phyloP scores from a whole-genome alignment of 2,329 filamentous ascomycete genomes.

The Fusarium sp. region DNA sequence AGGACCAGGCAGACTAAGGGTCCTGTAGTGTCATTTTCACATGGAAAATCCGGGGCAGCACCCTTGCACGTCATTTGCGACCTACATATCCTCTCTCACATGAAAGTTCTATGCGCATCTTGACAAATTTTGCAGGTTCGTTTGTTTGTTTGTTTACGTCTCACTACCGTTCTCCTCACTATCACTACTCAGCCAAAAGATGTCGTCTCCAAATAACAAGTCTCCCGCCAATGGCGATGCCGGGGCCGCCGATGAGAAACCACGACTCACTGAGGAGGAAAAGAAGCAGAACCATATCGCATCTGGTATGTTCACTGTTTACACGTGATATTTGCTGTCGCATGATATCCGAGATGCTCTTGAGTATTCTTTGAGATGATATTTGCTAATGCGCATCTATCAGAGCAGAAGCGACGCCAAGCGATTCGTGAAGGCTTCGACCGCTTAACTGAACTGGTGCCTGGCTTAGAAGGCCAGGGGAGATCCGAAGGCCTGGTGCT shows the following conservation, averaged over 20 bases:
- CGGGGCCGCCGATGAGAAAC: constrained; percentile 56
- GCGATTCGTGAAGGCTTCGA: constrained; percentile 89
- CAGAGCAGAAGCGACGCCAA: constrained; percentile 59
- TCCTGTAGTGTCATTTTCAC: constrained; percentile 37
- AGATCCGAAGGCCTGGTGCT: constrained; percentile 89
- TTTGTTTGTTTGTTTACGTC: not conserved
- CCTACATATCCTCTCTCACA: constrained; percentile 28
- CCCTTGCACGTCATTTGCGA: constrained; percentile 42
- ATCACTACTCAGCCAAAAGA: constrained; percentile 4
- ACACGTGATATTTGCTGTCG: not conserved
- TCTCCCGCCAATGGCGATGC: constrained; percentile 38
- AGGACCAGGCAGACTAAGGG: constrained; percentile 36
- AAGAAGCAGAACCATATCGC: constrained; percentile 67
- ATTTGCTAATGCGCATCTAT: constrained; percentile 18
- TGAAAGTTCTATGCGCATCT: constrained; percentile 9
- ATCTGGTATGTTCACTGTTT: constrained; percentile 54
- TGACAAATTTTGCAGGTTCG: not conserved
- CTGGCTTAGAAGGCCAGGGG: constrained; percentile 83
- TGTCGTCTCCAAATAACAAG: constrained; percentile 48
- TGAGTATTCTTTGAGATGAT: too few relatives aligned
- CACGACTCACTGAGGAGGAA: constrained; percentile 63
- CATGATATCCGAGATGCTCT: not conserved
- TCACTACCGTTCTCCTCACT: not conserved
- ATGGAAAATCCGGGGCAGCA: constrained; percentile 48
- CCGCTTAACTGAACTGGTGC: constrained; percentile 80